phyloP scores from a whole-genome alignment of 352 stramenopile species.

The Pythium diclinum region DNA sequence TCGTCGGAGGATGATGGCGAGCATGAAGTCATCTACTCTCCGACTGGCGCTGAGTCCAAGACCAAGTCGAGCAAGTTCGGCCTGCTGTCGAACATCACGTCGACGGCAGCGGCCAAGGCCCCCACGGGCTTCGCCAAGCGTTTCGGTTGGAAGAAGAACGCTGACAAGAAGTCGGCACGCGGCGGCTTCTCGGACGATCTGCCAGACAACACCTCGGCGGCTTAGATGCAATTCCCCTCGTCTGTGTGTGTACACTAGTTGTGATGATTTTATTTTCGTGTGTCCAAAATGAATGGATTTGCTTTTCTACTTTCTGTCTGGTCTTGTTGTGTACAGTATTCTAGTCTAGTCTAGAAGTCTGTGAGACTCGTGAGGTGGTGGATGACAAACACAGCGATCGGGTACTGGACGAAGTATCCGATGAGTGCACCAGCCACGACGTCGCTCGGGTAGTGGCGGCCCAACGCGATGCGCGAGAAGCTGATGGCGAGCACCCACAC shows the following conservation, averaged over 20 bases:
- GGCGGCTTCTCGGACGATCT: slow-evolving; percentile 24
- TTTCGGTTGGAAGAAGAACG: slow-evolving; percentile 46
- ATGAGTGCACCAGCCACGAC: slow-evolving; percentile 62
- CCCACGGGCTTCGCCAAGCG: slow-evolving; percentile 37
- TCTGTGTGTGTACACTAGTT: slow-evolving; percentile 6
- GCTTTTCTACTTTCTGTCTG: neutral
- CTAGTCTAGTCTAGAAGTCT: slow-evolving; percentile 12
- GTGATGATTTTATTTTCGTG: slow-evolving; percentile 6
- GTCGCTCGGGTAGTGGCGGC: slow-evolving; percentile 81
- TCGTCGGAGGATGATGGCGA: slow-evolving; percentile 22
- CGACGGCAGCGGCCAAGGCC: slow-evolving; percentile 29
- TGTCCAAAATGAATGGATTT: slow-evolving; percentile 1
- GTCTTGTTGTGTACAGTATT: neutral
- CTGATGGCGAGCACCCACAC: slow-evolving; percentile 69
- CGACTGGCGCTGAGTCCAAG: slow-evolving; percentile 21
- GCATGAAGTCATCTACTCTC: slow-evolving; percentile 24
- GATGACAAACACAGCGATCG: slow-evolving; percentile 20
- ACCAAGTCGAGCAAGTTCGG: slow-evolving; percentile 45
- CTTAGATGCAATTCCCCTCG: slow-evolving; percentile 5
- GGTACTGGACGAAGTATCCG: slow-evolving; percentile 47
- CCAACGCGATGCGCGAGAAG: slow-evolving; percentile 78
- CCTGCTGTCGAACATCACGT: slow-evolving; percentile 35
- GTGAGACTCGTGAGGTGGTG: slow-evolving; percentile 9
- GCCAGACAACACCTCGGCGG: slow-evolving; percentile 15
- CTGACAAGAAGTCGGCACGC: slow-evolving; percentile 23